These are phyloP conservation scores for Phoenix roebelenii DNA, from an alignment of 176 grass and related monocot species.

Conservation along the genomic window DNA sequence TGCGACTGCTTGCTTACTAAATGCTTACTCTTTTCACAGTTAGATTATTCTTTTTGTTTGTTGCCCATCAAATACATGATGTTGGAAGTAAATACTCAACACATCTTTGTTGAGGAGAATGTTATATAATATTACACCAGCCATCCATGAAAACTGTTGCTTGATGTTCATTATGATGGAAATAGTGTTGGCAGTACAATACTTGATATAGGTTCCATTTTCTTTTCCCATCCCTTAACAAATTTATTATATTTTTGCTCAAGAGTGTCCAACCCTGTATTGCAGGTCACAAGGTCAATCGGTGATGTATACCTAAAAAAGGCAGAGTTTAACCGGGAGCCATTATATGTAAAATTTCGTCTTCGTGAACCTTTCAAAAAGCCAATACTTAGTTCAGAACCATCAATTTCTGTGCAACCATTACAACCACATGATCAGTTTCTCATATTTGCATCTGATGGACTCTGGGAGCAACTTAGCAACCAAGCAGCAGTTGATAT, in stretches of 20 bases:
- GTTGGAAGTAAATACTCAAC: too few species aligned
- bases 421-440: constrained; percentile 22
- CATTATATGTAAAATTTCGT: constrained; percentile 18
- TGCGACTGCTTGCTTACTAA: too few species aligned
- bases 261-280: background rate
- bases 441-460: constrained; percentile 29
- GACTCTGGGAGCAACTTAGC: constrained; percentile 28
- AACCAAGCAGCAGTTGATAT: constrained; percentile 28
- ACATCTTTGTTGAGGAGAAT: too few species aligned
- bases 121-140: too few species aligned
- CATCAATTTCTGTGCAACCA: constrained; percentile 16
- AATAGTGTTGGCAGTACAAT: too few species aligned
- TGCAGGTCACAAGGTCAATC: constrained; percentile 23
- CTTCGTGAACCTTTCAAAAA: constrained; percentile 24
- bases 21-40: too few species aligned
- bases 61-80: too few species aligned
- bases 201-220: too few species aligned
- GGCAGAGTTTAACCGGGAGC: constrained; percentile 23
- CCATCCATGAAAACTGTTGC: too few species aligned
- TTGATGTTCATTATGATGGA: too few species aligned
- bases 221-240: too few species aligned
- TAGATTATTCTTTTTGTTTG: too few species aligned
- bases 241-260: background rate
- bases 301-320: constrained; percentile 28
- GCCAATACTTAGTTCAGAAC: constrained; percentile 24